phyloP scores from a whole-genome alignment of 305 asterid species.

The Fraxinus dipetala region DNA sequence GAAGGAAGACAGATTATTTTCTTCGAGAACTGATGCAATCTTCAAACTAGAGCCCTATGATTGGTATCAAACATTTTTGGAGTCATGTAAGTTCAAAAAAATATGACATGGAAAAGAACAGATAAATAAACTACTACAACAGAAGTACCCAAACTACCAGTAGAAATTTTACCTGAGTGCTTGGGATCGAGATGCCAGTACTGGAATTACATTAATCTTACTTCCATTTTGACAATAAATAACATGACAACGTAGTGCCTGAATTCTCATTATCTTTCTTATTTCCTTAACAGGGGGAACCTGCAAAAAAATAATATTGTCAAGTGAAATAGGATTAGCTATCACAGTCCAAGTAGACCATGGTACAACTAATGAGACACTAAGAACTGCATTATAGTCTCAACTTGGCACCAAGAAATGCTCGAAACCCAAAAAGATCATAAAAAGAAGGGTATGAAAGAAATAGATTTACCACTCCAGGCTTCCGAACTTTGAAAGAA shows the following conservation, averaged over 20 bases:
- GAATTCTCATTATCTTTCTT: slow-evolving; percentile 85
- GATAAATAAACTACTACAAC: not conserved
- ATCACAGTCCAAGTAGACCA: not conserved
- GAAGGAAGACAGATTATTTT: not conserved
- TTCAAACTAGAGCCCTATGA: not conserved
- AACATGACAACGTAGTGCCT: slow-evolving; percentile 90
- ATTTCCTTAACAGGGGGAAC: slow-evolving; percentile 75
- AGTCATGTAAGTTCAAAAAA: not conserved
- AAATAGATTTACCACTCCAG: slow-evolving; percentile 59
- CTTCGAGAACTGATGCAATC: not conserved
- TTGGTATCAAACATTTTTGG: not conserved
- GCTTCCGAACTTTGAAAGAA: slow-evolving; percentile 77
- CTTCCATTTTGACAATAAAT: slow-evolving; percentile 83
- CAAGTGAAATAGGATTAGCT: slow-evolving; percentile 9
- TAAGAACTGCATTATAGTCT: slow-evolving; percentile 3
- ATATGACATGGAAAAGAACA: not conserved
- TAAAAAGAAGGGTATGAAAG: slow-evolving; percentile 10
- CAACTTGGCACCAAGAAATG: slow-evolving; percentile 5
- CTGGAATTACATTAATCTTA: slow-evolving; percentile 86
- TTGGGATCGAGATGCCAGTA: slow-evolving; percentile 90
- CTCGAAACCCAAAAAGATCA: not conserved
- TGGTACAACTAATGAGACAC: not conserved
- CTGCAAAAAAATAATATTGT: slow-evolving; percentile 38
- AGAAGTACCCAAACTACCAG: not conserved
- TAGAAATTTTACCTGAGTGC: not conserved